Evolutionary conservation across 768 basidiomycete species (phyloP).

Genomic region (Podaxis mareebaensis): DNA sequence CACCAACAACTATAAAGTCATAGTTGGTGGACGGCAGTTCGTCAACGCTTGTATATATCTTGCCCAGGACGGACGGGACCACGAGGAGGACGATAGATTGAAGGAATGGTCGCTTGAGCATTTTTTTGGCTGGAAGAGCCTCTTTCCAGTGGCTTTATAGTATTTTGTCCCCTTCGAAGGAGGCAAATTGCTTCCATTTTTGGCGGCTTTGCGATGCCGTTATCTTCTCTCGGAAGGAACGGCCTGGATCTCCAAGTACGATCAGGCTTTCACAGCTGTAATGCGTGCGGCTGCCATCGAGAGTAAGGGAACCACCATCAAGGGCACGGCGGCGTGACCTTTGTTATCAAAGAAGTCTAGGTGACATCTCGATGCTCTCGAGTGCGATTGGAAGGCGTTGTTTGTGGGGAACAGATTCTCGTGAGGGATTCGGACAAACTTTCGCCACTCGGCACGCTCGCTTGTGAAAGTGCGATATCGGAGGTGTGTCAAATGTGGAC

Average conservation of each 20-base stretch:
- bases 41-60: not conserved
- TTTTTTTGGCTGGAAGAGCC: not conserved
- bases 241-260: not conserved
- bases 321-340: not conserved
- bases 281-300: not conserved
- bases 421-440: too few species aligned
- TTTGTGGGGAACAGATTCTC: too few species aligned
- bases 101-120: not conserved
- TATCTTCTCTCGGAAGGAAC: not conserved
- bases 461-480: not conserved
- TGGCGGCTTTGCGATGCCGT: not conserved
- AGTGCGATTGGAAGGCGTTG: not conserved
- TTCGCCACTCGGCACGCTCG: not conserved
- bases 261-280: not conserved
- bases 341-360: not conserved
- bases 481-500: not conserved
- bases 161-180: not conserved
- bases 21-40: conserved; percentile 5
- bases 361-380: not conserved
- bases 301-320: not conserved
- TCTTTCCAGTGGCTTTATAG: conserved; percentile 1
- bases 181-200: not conserved
- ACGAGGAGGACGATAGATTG: not conserved
- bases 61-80: not conserved
- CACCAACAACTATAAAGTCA: conserved; percentile 25